Base-by-base conservation (phyloP, 305 asterid genomes). In the Solanum aculeatissimum region DNA sequence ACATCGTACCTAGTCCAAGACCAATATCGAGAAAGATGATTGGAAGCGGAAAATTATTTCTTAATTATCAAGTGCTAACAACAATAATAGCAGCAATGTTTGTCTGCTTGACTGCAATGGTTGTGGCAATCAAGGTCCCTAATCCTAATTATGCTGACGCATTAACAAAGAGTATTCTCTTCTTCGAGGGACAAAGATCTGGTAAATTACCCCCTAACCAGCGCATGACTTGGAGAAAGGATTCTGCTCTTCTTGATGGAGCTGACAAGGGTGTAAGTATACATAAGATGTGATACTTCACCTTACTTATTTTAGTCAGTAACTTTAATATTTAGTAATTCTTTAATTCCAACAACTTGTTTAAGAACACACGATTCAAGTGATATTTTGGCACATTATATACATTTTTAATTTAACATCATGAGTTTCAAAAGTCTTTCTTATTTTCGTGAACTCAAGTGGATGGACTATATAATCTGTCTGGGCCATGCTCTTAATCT, bases 111-210 rank as follows among this genome's bases (percentile, higher is more conserved):
- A 82, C 13, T 4, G 38, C 72, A 11, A 71, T 15, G 42, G 80
- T 21, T 49, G 72, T 27, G 19, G 85, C 62, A 9, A 68, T 80
- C 21, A 89, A 71, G 40, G 75, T 45, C 82, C 92, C 87, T 45
- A 86, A 91, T 83, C 93, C 89, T 53, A 86, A 91, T 74, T 91
- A 92, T 84, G 91, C 92, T 19, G 93, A 92, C 55, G 94, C 95
- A 14, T 79, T 93, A 45, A 84, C 92, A n/a, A 93, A 93, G 32
- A 89, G 92, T 77, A 85, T 91, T 15, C 81, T 91, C 12, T 93
- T 88, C 74, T 90, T 88, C 11, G 91, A 91, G 80, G 94, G 91
- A 10, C 94, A 91, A 78, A 84, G 95, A 74, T 92, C 94, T 0
- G 94, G 95, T 6, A 85, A 88, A 47, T 84, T 91, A 62, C 93